phyloP scores from a whole-genome alignment of 179 eudicot genomes.

The Actinidia polygama region DNA sequence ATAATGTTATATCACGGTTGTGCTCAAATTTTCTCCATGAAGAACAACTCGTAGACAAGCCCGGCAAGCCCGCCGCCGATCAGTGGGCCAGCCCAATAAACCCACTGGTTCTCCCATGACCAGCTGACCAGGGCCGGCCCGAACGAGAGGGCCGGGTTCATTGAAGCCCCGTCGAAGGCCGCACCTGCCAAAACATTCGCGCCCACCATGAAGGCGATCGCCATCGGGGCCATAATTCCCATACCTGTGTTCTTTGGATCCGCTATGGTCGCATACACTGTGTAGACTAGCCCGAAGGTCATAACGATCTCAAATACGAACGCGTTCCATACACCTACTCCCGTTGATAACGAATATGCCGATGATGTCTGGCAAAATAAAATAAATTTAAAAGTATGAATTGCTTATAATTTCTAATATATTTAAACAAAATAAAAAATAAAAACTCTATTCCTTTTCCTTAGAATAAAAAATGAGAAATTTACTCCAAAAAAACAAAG shows the following conservation, averaged over 20 bases:
- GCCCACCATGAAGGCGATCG: neutral
- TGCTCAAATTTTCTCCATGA: neutral
- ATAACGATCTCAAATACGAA: neutral
- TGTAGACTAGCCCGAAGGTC: conserved; percentile 10
- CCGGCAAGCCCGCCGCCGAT: conserved; percentile 9
- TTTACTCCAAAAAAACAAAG: too few species aligned
- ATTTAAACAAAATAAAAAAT: too few species aligned
- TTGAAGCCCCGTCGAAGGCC: conserved; percentile 1
- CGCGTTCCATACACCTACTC: conserved; percentile 1
- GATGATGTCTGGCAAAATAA: neutral
- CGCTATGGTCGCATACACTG: neutral
- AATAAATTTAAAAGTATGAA: too few species aligned
- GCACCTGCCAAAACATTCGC: neutral
- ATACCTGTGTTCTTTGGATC: neutral
- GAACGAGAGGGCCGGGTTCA: neutral
- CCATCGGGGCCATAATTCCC: neutral
- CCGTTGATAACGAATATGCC: neutral
- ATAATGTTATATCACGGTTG: too few species aligned
- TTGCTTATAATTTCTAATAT: too few species aligned
- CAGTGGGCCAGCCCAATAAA: conserved; percentile 13
- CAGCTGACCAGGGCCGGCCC: conserved; percentile 6
- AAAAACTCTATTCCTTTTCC: too few species aligned
- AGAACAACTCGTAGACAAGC: conserved; percentile 8
- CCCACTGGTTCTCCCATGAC: conserved; percentile 13
- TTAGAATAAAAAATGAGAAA: too few species aligned